Conservation (phyloP, 495 filamentous ascomycete genomes). For the Trichocladium uniseriatum region DNA sequence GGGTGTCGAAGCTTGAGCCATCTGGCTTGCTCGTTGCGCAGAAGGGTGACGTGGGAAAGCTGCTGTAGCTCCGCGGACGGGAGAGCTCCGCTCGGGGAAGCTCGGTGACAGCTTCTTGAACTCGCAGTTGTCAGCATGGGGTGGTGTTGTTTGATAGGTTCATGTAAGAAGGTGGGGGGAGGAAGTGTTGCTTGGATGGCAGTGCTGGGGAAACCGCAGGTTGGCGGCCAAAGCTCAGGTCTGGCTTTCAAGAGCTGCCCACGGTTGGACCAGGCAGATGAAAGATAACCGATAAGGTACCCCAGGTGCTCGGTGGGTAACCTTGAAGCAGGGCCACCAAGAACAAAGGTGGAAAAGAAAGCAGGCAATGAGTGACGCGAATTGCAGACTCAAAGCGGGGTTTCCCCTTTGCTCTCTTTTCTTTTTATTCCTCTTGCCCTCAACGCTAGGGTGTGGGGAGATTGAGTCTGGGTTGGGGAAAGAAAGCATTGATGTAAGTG, state of each 20-base stretch:
- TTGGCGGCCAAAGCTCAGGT: background rate
- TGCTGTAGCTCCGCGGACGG: slow-evolving; percentile 21
- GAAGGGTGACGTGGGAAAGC: slow-evolving; percentile 14
- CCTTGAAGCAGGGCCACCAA: no score
- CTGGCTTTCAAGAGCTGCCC: background rate
- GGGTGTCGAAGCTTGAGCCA: slow-evolving; percentile 43
- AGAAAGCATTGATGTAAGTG: slow-evolving; percentile 2
- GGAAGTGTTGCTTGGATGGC: background rate
- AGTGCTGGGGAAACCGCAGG: background rate
- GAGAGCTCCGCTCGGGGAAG: slow-evolving; percentile 27
- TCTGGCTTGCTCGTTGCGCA: slow-evolving; percentile 35
- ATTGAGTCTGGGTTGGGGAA: background rate
- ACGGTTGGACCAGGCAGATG: background rate
- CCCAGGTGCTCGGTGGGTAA: no score
- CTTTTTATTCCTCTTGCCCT: background rate
- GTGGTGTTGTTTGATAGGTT: slow-evolving; percentile 11
- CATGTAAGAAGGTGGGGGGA: slow-evolving; percentile 11
- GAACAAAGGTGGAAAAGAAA: no score
- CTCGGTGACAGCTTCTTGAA: slow-evolving; percentile 28
- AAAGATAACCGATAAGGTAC: background rate
- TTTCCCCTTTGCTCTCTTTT: background rate
- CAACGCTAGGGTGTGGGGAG: background rate
- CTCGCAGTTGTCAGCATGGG: slow-evolving; percentile 28
- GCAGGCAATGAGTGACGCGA: no score
- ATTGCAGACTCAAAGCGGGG: no score